Evolutionary conservation across 1,284 basidiomycete genomes (phyloP).

Genomic region (Irpex rosettiformis): DNA sequence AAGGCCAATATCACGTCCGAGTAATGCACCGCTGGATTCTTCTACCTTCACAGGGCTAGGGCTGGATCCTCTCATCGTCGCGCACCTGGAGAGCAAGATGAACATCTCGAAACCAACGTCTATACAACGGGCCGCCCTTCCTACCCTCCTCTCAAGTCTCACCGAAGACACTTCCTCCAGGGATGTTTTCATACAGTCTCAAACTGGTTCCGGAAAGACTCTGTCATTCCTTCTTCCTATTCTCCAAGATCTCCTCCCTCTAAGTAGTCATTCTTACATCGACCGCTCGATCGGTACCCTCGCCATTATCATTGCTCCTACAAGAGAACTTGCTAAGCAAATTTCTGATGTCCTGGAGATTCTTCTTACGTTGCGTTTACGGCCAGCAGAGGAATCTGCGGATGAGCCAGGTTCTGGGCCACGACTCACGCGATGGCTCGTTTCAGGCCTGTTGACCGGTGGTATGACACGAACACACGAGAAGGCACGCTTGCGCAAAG

Average conservation of each 20-base stretch:
- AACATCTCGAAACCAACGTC: conserved; percentile 84
- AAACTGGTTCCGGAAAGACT: conserved; percentile 98
- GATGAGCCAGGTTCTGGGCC: conserved; percentile 43
- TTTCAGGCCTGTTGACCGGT: conserved; percentile 88
- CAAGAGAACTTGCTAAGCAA: conserved; percentile 93
- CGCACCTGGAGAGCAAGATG: conserved; percentile 84
- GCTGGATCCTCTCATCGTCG: conserved; percentile 77
- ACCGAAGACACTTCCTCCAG: conserved; percentile 42
- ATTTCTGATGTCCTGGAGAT: conserved; percentile 74
- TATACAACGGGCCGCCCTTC: conserved; percentile 84
- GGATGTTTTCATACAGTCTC: conserved; percentile 95
- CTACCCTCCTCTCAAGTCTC: conserved; percentile 57
- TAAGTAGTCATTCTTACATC: conserved; percentile 85
- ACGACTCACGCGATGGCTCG: conserved; percentile 87
- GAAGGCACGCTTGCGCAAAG: conserved; percentile 70
- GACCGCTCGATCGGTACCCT: conserved; percentile 87
- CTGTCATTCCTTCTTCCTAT: conserved; percentile 94
- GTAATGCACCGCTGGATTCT: conserved; percentile 79
- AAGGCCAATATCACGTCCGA: conserved; percentile 49
- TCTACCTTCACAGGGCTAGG: conserved; percentile 76
- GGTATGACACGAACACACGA: conserved; percentile 73
- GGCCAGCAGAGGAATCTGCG: conserved; percentile 51
- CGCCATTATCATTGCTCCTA: conserved; percentile 93
- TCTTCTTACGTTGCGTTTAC: conserved; percentile 71
- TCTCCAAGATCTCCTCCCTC: conserved; percentile 88